Base-by-base conservation (phyloP, 192 early-diverging fungal genomes). In the Allomyces arbusculus region DNA sequence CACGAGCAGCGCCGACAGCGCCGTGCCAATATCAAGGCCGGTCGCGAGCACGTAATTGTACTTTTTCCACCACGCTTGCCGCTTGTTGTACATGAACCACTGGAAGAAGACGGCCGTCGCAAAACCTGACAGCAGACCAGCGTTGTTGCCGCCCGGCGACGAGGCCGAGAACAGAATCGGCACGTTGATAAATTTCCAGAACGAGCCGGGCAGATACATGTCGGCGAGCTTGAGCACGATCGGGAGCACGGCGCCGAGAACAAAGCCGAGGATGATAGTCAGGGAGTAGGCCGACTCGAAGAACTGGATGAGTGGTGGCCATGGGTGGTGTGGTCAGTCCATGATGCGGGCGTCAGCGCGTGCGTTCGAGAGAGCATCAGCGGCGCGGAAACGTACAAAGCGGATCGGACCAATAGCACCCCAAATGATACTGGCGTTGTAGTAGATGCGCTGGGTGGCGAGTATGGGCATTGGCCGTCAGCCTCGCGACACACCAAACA, bases 401-500 rank as follows among this genome's bases (percentile, higher is more conserved):
- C 33, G 33, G 33, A 40, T 40, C 33, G 33, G 33, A 40, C 33
- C 33, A 40, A 40, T 40, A 0, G 33, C 33, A 0, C 33, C 33
- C 33, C 33, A 40, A 40, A 40, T 40, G 33, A 40, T 40, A 40
- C 33, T 40, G 33, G 33, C 33, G 33, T 40, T 40, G 33, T 40
- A 40, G 33, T 40, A 40, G 33, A 40, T 40, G 7, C 33, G 33
- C 33, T 40, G 33, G 33, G 33, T 40, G 3, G 33, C 33, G 7
- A 40, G 33, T 8, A 40, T 8, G 33, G 8, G 33, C n/a, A n/a
- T 40, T 40, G 7, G 33, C 33, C 33, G 33, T 40, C 7, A 40
- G 33, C 33, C 7, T 40, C 7, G 33, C 33, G 7, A 40, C 87
- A 91, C 62, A 89, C 83, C 61, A 81, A 72, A 20, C 76, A 84